Base-by-base conservation (phyloP, 148 eudicot species). In the Chenopodium berlandieri region DNA sequence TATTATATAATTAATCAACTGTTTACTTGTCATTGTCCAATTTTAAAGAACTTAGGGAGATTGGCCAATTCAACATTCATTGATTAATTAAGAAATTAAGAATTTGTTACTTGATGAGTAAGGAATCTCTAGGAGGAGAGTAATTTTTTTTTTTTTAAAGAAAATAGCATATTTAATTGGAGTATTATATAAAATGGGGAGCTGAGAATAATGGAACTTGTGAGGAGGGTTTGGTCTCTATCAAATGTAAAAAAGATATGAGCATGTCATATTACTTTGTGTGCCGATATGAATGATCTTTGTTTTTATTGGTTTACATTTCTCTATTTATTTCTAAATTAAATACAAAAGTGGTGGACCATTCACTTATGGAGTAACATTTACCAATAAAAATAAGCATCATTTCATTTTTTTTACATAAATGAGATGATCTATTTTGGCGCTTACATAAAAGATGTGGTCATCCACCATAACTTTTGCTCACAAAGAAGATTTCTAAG, bases 61-160 rank as follows among this genome's bases (percentile, higher is more conserved):
- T n/a, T 74, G 77, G 63, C 63, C 32, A 1, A 25, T 50, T 46
- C 31, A 73, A 47, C 25, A 25, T 73, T 10, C 72, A 65, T n/a
- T 65, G 22, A 69, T 79, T 30, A 50, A 32, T 68, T 3, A 48
- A 48, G 31, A 16, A 50, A 32, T 68, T 3, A 48, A 48, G 31
- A 16, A 44, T 69, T 64, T 66, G 75, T 79, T 68, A 17, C 82
- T 72, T 80, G 76, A 63, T 23, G 40, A 25, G 16, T 62, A 80
- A 73, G 77, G 76, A 70, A 31, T 60, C 77, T 72, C n/a, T 72
- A 32, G 40, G 44, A 8, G 47, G 16, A 68, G 13, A 3, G 16
- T 5, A 48, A 31, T 31, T 31, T 31, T 31, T 31, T 1, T 2
- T 31, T 31, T 1, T 31, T 31, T 2, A 17, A 11, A 69, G 30